A percentile compares a stretch with the other conserved stretches of the same genome.
Evolutionary conservation across 2,329 filamentous ascomycete species (phyloP).

Genomic region (Penicillium decumbens): DNA sequence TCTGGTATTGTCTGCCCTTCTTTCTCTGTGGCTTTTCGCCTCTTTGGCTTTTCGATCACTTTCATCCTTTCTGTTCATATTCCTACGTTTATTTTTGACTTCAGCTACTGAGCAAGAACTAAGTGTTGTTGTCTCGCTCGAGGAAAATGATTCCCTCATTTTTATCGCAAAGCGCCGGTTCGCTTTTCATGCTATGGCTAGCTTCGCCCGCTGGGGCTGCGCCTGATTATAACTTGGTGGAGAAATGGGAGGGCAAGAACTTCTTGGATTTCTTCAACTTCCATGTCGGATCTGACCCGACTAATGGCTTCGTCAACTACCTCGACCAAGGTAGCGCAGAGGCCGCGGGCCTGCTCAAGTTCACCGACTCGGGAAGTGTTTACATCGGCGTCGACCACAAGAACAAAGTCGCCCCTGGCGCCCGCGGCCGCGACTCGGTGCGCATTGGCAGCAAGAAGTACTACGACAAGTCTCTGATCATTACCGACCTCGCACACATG

Average conservation of each 20-base stretch:
- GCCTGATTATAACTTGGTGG: conserved; percentile 37
- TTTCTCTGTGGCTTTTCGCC: conserved; percentile 1
- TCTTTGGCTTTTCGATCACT: background rate
- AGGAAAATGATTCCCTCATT: conserved; percentile 28
- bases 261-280: conserved; percentile 52
- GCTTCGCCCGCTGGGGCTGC: conserved; percentile 20
- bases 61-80: conserved; percentile 9
- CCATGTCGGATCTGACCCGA: conserved; percentile 46
- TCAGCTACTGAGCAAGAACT: no score
- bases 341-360: conserved; percentile 33
- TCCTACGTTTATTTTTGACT: background rate
- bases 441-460: conserved; percentile 44
- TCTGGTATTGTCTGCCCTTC: conserved; percentile 21
- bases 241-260: conserved; percentile 43
- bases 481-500: conserved; percentile 48
- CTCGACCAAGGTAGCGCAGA: conserved; percentile 40
- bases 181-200: conserved; percentile 29
- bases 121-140: background rate
- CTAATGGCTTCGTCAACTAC: conserved; percentile 51
- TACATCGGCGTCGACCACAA: conserved; percentile 46
- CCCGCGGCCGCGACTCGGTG: conserved; percentile 42
- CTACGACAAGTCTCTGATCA: conserved; percentile 45
- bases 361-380: conserved; percentile 33
- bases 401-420: conserved; percentile 33
- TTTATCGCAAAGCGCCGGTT: conserved; percentile 28